Percentiles rank a stretch among this genome's conserved stretches.
Evolutionary conservation across 148 eudicot species (phyloP).

Genomic region (Vaccinium macrocarpon): DNA sequence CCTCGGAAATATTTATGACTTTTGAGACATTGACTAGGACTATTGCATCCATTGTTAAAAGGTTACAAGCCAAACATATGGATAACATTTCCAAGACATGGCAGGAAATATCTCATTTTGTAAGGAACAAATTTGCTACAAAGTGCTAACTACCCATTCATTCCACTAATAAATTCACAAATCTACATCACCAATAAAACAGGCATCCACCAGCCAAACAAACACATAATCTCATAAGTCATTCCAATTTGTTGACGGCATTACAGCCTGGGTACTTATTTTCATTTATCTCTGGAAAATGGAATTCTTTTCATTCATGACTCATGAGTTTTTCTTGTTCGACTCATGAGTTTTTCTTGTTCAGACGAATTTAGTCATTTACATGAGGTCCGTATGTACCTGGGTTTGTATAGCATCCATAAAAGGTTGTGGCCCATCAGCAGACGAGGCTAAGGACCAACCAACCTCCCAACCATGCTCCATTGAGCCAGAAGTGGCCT

Average conservation of each 20-base stretch:
- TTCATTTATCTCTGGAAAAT: not conserved
- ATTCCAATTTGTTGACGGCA: not conserved
- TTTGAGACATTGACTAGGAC: not conserved
- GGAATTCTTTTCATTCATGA: not conserved
- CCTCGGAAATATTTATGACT: not conserved
- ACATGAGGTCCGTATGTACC: constrained; percentile 31
- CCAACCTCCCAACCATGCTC: constrained; percentile 92
- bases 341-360: not conserved
- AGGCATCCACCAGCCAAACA: not conserved
- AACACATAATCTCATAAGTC: not conserved
- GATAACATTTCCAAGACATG: not conserved
- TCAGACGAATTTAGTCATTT: not conserved
- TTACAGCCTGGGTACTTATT: not conserved
- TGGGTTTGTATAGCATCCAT: constrained; percentile 30
- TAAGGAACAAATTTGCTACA: not conserved
- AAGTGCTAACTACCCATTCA: not conserved
- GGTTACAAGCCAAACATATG: not conserved
- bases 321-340: not conserved
- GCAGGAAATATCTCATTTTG: not conserved
- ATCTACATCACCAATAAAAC: not conserved
- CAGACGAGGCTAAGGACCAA: constrained; percentile 79
- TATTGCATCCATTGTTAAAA: not conserved
- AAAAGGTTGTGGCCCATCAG: constrained; percentile 35
- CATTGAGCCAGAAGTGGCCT: constrained; percentile 63
- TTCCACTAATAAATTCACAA: not conserved